Evolutionary conservation across 805 yeast genomes (phyloP).

Genomic region (Sugiyamaella americana): DNA sequence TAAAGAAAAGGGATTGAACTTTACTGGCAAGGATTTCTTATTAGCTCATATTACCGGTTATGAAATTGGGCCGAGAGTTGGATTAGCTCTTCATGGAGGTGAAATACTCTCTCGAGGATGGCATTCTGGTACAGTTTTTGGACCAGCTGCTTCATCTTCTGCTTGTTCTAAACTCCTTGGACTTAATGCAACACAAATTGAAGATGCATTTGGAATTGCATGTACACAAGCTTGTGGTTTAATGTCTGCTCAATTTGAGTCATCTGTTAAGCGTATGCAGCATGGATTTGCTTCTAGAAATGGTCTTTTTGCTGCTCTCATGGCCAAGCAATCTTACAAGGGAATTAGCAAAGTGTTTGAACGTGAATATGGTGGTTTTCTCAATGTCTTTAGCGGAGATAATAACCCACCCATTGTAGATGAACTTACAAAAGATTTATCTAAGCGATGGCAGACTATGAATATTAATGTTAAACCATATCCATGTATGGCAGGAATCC

Average conservation of each 20-base stretch:
- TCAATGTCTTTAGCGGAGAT: constrained; percentile 7
- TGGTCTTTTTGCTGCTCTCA: constrained; percentile 12
- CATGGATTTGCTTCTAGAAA: constrained; percentile 15
- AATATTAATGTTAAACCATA: constrained; percentile 13
- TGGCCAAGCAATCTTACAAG: constrained; percentile 11
- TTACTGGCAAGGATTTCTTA: constrained; percentile 8
- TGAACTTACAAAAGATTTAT: constrained; percentile 3
- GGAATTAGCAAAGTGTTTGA: constrained; percentile 12
- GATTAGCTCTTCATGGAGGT: constrained; percentile 8
- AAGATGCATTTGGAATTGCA: constrained; percentile 16
- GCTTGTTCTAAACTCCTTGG: constrained; percentile 7
- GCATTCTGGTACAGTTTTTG: constrained; percentile 14
- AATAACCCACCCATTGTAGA: constrained; percentile 1
- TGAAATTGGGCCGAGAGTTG: constrained; percentile 14
- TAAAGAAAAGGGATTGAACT: not conserved
- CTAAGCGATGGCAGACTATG: constrained; percentile 7
- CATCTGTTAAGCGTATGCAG: constrained; percentile 16
- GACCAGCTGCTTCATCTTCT: constrained; percentile 11
- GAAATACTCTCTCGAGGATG: constrained; percentile 11
- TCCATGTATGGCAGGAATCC: constrained; percentile 16
- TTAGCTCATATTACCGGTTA: constrained; percentile 7
- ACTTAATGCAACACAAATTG: constrained; percentile 4
- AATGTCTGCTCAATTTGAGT: constrained; percentile 15
- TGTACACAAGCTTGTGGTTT: constrained; percentile 15
- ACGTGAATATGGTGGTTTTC: constrained; percentile 11